Percentiles rank a stretch among this genome's conserved stretches.
Evolutionary conservation across 495 filamentous ascomycete species (phyloP).

Genomic region (Pseudomonodictys pantanalensis): DNA sequence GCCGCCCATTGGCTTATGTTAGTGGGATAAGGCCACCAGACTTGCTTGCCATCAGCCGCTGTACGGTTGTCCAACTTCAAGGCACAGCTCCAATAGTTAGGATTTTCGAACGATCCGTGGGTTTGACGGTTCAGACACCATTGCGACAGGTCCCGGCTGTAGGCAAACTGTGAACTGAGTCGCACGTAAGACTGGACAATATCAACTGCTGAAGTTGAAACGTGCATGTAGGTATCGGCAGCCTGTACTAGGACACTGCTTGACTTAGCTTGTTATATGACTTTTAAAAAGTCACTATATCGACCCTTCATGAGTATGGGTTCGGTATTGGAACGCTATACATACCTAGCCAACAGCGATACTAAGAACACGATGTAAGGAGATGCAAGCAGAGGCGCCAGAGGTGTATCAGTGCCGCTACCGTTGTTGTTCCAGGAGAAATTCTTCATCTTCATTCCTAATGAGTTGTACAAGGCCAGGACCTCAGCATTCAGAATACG

Average conservation of each 20-base stretch:
- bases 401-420: background rate
- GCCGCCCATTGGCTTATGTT: background rate
- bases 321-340: no score
- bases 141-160: slow-evolving; percentile 1
- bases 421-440: background rate
- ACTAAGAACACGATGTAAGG: background rate
- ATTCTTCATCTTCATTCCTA: background rate
- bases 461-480: background rate
- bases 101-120: background rate
- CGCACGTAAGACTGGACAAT: background rate
- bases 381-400: background rate
- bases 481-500: slow-evolving; percentile 11
- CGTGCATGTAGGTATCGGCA: slow-evolving; percentile 16
- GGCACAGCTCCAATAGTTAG: slow-evolving; percentile 20
- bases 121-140: slow-evolving; percentile 10
- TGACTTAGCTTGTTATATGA: no score
- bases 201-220: background rate
- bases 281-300: no score
- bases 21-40: background rate
- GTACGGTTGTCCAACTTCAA: background rate
- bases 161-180: background rate
- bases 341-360: background rate
- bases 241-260: slow-evolving; percentile 10
- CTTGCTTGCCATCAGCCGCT: background rate
- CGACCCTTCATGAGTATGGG: no score